phyloP scores from a whole-genome alignment of 139 green algal species.

The Coelastrella sp. region DNA sequence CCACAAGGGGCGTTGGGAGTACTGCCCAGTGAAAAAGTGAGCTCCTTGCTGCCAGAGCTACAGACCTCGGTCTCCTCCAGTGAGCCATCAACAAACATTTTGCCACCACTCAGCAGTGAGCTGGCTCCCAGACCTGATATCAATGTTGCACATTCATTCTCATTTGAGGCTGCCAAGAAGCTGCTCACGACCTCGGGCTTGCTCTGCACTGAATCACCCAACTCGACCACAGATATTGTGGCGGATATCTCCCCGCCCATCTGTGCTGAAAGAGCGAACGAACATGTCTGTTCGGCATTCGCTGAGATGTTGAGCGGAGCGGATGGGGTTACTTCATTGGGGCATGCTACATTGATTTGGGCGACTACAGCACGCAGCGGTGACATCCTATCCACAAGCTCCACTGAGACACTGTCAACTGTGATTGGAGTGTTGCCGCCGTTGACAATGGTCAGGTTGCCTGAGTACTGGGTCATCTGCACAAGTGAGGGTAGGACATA shows the following conservation, averaged over 20 bases:
- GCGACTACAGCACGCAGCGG: neutral
- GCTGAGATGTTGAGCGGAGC: neutral
- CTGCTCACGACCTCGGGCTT: neutral
- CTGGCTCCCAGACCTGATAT: neutral
- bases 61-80: neutral
- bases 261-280: neutral
- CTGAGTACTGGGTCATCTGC: conserved; percentile 17
- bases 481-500: neutral
- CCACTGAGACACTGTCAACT: neutral
- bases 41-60: neutral
- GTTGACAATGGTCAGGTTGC: neutral
- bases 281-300: neutral
- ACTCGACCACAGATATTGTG: neutral
- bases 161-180: neutral
- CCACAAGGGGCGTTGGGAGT: neutral
- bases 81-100: neutral
- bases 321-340: neutral
- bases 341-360: neutral
- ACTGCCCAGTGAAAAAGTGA: neutral
- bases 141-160: neutral
- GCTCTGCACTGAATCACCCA: neutral
- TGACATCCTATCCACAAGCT: conserved; percentile 18
- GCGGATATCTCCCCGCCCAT: neutral
- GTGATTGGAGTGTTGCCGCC: neutral
- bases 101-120: neutral